phyloP scores from a whole-genome alignment of 2,329 filamentous ascomycete genomes.

The Ophiostoma sp. region DNA sequence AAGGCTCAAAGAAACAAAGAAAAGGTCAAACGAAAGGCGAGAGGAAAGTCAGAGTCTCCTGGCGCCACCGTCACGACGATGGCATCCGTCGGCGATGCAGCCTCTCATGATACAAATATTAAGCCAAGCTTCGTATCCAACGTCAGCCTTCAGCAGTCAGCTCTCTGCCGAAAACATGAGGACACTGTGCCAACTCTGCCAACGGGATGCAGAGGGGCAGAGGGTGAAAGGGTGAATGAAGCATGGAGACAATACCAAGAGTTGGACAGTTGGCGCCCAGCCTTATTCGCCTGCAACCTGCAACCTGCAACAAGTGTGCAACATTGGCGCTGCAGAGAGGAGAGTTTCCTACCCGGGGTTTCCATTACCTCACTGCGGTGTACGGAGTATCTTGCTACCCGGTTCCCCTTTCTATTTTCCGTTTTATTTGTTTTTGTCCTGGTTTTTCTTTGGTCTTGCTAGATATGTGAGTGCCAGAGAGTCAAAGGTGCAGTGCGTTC shows the following conservation, averaged over 20 bases:
- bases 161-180: not conserved
- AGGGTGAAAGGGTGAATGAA: not conserved
- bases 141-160: not conserved
- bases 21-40: not conserved
- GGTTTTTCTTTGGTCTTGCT: not conserved
- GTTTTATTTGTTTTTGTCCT: not conserved
- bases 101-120: not conserved
- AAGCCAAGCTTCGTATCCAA: not conserved
- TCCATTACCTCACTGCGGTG: not conserved
- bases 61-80: not conserved
- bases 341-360: not conserved
- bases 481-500: not conserved
- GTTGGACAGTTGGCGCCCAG: slow-evolving; percentile 8
- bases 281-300: slow-evolving; percentile 2
- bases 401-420: not conserved
- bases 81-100: not conserved
- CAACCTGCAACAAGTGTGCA: slow-evolving; percentile 14
- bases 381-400: not conserved
- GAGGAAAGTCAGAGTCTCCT: not conserved
- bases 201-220: not conserved
- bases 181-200: too few relatives aligned
- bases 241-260: slow-evolving; percentile 11
- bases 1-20: not conserved
- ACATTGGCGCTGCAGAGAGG: slow-evolving; percentile 12
- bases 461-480: not conserved